Evolutionary conservation across 352 stramenopile species (phyloP).

Genomic region (Vaucheria bursata): DNA sequence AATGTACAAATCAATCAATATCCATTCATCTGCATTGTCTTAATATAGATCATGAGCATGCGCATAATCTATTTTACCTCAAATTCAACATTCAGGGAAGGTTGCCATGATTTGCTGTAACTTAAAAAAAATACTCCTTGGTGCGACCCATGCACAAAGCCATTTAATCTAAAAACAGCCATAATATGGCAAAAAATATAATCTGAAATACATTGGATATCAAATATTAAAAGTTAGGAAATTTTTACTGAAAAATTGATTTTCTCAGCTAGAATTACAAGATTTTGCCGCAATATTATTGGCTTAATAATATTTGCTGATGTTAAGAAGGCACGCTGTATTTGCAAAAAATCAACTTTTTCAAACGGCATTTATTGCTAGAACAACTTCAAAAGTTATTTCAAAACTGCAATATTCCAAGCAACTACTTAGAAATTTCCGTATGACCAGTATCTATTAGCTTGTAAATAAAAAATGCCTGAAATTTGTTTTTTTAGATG

Average conservation of each 20-base stretch:
- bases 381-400: no score
- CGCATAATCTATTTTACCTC: no score
- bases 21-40: no score
- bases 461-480: no score
- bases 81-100: background rate
- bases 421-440: no score
- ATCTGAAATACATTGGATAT: background rate
- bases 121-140: background rate
- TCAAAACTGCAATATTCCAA: no score
- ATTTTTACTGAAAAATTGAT: background rate
- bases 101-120: background rate
- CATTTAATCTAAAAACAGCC: background rate
- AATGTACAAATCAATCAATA: no score
- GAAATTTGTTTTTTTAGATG: no score
- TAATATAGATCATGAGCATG: no score
- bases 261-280: background rate
- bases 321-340: background rate
- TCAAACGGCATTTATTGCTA: no score
- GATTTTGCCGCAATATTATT: background rate
- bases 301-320: background rate
- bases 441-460: no score
- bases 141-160: background rate
- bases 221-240: background rate
- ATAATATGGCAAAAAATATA: background rate
- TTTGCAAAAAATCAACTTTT: background rate